Evolutionary conservation across 2,329 filamentous ascomycete species (phyloP).

Genomic region (Diaporthe velutina): DNA sequence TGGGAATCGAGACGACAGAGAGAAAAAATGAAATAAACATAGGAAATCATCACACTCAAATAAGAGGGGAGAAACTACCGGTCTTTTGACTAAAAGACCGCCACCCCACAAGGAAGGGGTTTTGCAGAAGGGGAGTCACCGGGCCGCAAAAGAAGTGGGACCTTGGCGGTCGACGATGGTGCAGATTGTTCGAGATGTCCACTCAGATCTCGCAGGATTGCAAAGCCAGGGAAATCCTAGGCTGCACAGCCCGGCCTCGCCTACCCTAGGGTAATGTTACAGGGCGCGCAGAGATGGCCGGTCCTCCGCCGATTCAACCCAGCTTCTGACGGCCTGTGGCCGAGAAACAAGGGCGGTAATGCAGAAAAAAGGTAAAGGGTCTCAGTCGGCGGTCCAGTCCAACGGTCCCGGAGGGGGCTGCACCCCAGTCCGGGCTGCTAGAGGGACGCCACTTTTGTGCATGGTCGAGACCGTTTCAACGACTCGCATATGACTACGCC

Average conservation of each 20-base stretch:
- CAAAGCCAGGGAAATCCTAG: conserved; percentile 14
- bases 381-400: not conserved
- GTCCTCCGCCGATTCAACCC: conserved; percentile 27
- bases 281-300: conserved; percentile 26
- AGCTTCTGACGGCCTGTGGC: conserved; percentile 8
- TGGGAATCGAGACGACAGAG: not conserved
- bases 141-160: conserved; percentile 36
- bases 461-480: conserved; percentile 22
- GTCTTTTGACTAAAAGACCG: conserved; percentile 19
- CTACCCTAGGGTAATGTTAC: too few species aligned
- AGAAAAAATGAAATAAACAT: not conserved
- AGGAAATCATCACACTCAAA: not conserved
- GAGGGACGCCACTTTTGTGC: conserved; percentile 8
- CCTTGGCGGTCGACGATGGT: conserved; percentile 30
- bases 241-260: not conserved
- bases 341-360: conserved; percentile 4
- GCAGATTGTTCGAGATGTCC: conserved; percentile 20
- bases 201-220: not conserved
- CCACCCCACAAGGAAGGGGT: conserved; percentile 33
- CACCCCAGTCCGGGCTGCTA: conserved; percentile 1
- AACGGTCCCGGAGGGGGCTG: conserved; percentile 6
- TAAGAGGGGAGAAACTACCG: not conserved
- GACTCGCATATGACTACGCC: not conserved
- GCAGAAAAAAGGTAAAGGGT: too few species aligned
- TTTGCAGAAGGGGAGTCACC: conserved; percentile 30